phyloP scores from a whole-genome alignment of 176 grass and related monocot species.

The Oryza meridionalis region DNA sequence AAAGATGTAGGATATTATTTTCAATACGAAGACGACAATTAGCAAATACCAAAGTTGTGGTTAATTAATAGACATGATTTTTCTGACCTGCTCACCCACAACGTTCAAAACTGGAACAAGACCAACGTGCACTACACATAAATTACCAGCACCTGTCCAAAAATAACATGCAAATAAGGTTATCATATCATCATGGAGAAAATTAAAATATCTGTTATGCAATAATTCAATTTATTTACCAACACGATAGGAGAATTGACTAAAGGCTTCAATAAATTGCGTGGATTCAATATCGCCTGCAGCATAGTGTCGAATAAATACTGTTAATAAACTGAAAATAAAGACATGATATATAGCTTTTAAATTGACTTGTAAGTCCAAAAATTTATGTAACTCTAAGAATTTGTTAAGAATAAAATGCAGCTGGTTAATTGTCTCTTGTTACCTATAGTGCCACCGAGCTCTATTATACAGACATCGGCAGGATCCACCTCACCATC shows the following conservation, averaged over 20 bases:
- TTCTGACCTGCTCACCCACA: constrained; percentile 61
- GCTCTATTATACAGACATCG: constrained; percentile 50
- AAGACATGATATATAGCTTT: constrained; percentile 14
- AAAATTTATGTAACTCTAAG: too few species aligned
- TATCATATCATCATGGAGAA: neutral
- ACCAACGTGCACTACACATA: constrained; percentile 65
- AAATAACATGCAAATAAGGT: neutral
- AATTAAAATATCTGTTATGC: neutral
- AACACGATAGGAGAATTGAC: constrained; percentile 59
- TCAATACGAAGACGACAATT: neutral
- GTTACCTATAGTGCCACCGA: constrained; percentile 61
- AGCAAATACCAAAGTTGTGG: neutral
- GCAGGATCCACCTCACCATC: constrained; percentile 53
- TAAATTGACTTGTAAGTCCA: constrained; percentile 28
- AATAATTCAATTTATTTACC: constrained; percentile 39
- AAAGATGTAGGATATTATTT: neutral
- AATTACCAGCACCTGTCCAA: constrained; percentile 49
- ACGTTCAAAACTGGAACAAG: constrained; percentile 61
- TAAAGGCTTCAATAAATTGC: constrained; percentile 63
- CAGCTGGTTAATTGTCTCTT: neutral
- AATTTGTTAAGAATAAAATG: neutral
- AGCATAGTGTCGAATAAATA: constrained; percentile 7
- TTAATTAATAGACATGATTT: neutral
- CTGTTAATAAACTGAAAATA: constrained; percentile 31
- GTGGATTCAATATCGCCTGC: constrained; percentile 67